Evolutionary conservation across 108 stramenopile genomes (phyloP).

Genomic region (Fragilaria crotonensis): DNA sequence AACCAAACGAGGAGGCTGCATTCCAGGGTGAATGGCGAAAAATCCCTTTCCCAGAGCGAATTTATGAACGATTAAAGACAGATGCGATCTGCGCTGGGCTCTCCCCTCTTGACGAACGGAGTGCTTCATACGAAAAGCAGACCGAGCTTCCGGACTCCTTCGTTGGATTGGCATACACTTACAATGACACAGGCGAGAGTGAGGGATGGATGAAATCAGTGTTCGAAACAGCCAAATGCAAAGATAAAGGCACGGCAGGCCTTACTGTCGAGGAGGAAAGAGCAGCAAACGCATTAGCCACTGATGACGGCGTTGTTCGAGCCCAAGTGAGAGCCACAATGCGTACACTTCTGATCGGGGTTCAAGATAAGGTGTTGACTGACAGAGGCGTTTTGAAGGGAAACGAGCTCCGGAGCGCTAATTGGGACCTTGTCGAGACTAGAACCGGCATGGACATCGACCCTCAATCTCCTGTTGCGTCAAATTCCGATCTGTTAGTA

Average conservation of each 20-base stretch:
- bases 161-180: constrained; percentile 71
- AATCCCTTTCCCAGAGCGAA: constrained; percentile 70
- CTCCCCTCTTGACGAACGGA: constrained; percentile 65
- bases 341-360: constrained; percentile 59
- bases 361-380: constrained; percentile 81
- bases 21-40: constrained; percentile 61
- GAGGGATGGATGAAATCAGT: constrained; percentile 89
- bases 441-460: no score
- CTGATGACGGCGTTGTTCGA: constrained; percentile 76
- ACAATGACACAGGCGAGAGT: constrained; percentile 73
- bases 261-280: constrained; percentile 18
- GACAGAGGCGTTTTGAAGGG: constrained; percentile 64
- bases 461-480: no score
- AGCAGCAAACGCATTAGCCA: constrained; percentile 56
- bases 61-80: constrained; percentile 53
- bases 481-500: constrained; percentile 13
- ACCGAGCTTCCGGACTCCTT: constrained; percentile 71
- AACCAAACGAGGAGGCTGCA: constrained; percentile 61
- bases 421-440: constrained; percentile 49
- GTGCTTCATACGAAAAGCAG: constrained; percentile 66
- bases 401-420: constrained; percentile 67
- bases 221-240: constrained; percentile 20
- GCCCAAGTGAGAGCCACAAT: constrained; percentile 72
- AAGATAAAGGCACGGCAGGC: neutral
- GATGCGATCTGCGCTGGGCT: constrained; percentile 76